phyloP scores from a whole-genome alignment of 2,329 filamentous ascomycete species.

The Rugonectria rugulosa region DNA sequence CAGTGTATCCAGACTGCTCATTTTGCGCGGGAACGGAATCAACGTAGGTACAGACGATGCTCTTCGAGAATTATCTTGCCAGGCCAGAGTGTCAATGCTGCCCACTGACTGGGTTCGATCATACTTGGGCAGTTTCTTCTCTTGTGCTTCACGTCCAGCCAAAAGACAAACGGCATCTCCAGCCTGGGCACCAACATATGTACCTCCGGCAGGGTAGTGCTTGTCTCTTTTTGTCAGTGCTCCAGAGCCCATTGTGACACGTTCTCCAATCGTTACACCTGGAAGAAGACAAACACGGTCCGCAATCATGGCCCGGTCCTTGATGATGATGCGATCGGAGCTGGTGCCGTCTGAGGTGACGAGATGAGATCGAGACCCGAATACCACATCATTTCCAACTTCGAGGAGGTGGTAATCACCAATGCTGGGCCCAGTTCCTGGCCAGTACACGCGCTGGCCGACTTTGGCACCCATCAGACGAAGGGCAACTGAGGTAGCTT shows the following conservation, averaged over 20 bases:
- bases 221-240: slow-evolving; percentile 56
- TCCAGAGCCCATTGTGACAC: slow-evolving; percentile 61
- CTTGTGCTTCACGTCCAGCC: slow-evolving; percentile 20
- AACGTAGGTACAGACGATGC: neutral
- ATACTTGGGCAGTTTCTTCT: slow-evolving; percentile 10
- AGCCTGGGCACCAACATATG: slow-evolving; percentile 61
- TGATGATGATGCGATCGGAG: slow-evolving; percentile 55
- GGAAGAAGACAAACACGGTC: slow-evolving; percentile 62
- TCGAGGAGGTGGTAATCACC: slow-evolving; percentile 63
- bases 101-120: slow-evolving; percentile 23
- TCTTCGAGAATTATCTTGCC: slow-evolving; percentile 13
- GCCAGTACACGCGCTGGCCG: slow-evolving; percentile 64
- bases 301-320: slow-evolving; percentile 62
- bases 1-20: slow-evolving; percentile 39
- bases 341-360: slow-evolving; percentile 61
- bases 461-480: slow-evolving; percentile 60
- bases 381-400: slow-evolving; percentile 66
- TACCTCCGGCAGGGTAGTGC: slow-evolving; percentile 52
- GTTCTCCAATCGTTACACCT: slow-evolving; percentile 56
- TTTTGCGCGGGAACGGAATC: slow-evolving; percentile 29
- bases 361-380: slow-evolving; percentile 62
- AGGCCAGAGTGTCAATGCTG: slow-evolving; percentile 33
- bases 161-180: slow-evolving; percentile 57
- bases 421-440: slow-evolving; percentile 61
- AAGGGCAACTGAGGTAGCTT: slow-evolving; percentile 59